phyloP scores from a whole-genome alignment of 176 grass and related monocot genomes.

The Otatea glauca region DNA sequence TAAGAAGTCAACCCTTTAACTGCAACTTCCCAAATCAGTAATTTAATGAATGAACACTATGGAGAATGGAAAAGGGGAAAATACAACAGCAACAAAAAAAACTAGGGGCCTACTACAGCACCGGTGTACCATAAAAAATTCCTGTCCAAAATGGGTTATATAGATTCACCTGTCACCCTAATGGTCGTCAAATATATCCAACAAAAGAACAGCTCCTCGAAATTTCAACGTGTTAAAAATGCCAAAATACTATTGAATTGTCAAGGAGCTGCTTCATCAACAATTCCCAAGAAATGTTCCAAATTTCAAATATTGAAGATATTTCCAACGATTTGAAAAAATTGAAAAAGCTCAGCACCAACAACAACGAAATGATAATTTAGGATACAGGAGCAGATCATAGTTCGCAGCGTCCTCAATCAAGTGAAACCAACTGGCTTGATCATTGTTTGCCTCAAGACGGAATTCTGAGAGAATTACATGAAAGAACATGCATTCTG shows the following conservation, averaged over 20 bases:
- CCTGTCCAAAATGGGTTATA: conserved; percentile 35
- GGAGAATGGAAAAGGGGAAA: not conserved
- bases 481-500: conserved; percentile 58
- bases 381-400: conserved; percentile 75
- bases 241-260: conserved; percentile 57
- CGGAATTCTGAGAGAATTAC: conserved; percentile 45
- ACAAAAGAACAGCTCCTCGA: conserved; percentile 52
- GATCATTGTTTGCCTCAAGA: conserved; percentile 52
- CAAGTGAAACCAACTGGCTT: conserved; percentile 55
- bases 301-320: conserved; percentile 16
- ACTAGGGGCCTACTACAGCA: not conserved
- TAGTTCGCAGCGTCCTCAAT: conserved; percentile 46
- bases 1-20: conserved; percentile 27
- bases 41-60: not conserved
- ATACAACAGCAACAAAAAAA: not conserved
- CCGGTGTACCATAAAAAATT: conserved; percentile 17
- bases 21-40: conserved; percentile 4
- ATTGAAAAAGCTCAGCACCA: conserved; percentile 25
- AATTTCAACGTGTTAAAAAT: conserved; percentile 39
- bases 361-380: conserved; percentile 31
- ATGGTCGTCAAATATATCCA: conserved; percentile 48
- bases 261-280: conserved; percentile 69
- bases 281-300: conserved; percentile 34
- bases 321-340: conserved; percentile 20
- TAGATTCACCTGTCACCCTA: conserved; percentile 68